These are phyloP conservation scores for Syncephalastrum racemosum DNA, from an alignment of 371 early-diverging fungal genomes.

Conservation along the genomic window DNA sequence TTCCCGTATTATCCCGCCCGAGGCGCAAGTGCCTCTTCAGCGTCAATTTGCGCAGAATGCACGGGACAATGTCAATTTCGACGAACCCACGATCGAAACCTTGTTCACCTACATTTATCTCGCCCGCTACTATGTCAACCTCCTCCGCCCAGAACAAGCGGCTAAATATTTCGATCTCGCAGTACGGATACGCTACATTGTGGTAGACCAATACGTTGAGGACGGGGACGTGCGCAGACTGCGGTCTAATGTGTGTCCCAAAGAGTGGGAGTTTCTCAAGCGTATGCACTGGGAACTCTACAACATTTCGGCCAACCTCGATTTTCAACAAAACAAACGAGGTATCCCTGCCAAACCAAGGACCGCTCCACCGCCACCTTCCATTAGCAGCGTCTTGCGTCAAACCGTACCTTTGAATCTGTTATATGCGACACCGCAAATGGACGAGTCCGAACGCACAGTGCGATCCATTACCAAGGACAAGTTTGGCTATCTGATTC, in stretches of 20 bases:
- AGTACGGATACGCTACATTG: conserved; percentile 28
- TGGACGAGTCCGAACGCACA: conserved; percentile 22
- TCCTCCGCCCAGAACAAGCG: conserved; percentile 32
- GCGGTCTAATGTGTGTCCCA: not conserved
- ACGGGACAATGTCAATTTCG: conserved; percentile 27
- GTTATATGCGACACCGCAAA: conserved; percentile 9
- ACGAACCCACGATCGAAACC: conserved; percentile 31
- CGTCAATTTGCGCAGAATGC: conserved; percentile 27
- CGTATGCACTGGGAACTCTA: conserved; percentile 26
- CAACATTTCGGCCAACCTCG: conserved; percentile 13
- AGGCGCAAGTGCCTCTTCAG: conserved; percentile 19
- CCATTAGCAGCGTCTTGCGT: not conserved
- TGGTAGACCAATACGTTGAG: conserved; percentile 19
- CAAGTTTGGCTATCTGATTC: conserved; percentile 13
- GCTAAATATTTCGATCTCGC: conserved; percentile 35
- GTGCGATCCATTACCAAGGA: conserved; percentile 26
- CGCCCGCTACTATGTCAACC: conserved; percentile 29
- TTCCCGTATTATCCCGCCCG: conserved; percentile 22
- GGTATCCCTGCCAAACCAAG: conserved; percentile 22
- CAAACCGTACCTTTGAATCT: no score
- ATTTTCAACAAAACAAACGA: conserved; percentile 28
- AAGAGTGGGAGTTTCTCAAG: conserved; percentile 36
- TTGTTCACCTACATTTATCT: conserved; percentile 28
- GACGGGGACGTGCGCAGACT: not conserved
- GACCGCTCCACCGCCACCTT: not conserved